A percentile compares a stretch with the other conserved stretches of the same genome.
These are phyloP conservation scores for Kodamaea plutei DNA, from an alignment of 1,139 yeast genomes.

Conservation along the genomic window DNA sequence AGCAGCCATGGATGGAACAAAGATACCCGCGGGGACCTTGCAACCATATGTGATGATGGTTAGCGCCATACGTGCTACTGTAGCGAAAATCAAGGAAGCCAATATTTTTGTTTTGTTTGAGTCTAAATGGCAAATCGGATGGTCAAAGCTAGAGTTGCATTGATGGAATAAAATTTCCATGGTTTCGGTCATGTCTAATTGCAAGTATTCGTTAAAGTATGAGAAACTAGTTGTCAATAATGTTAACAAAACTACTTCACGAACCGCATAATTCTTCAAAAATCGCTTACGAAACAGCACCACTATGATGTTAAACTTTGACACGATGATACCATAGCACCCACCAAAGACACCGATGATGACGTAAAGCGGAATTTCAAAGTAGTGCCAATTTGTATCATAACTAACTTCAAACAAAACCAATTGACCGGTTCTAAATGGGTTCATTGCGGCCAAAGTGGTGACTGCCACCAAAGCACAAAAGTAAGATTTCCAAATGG, in stretches of 20 bases:
- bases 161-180: slow-evolving; percentile 89
- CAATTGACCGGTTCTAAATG: slow-evolving; percentile 91
- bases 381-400: slow-evolving; percentile 80
- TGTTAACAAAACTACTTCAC: slow-evolving; percentile 70
- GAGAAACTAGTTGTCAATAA: slow-evolving; percentile 70
- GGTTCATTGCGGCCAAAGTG: slow-evolving; percentile 71
- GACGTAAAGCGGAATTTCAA: slow-evolving; percentile 78
- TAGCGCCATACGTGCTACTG: slow-evolving; percentile 62
- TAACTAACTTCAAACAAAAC: slow-evolving; percentile 87
- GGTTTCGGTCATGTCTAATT: slow-evolving; percentile 89
- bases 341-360: slow-evolving; percentile 90
- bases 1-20: slow-evolving; percentile 95
- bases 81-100: slow-evolving; percentile 63
- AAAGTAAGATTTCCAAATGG: slow-evolving; percentile 89
- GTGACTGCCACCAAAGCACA: slow-evolving; percentile 88
- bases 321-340: slow-evolving; percentile 76
- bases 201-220: slow-evolving; percentile 77
- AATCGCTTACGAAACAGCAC: slow-evolving; percentile 76
- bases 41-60: slow-evolving; percentile 87
- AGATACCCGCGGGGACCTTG: slow-evolving; percentile 92
- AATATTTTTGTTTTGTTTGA: slow-evolving; percentile 27
- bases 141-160: slow-evolving; percentile 51
- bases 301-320: slow-evolving; percentile 71
- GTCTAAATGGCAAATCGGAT: slow-evolving; percentile 47
- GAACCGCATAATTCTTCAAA: slow-evolving; percentile 52